These are phyloP conservation scores for Epichloe sp. DNA, from an alignment of 2,329 filamentous ascomycete genomes.

Conservation along the genomic window DNA sequence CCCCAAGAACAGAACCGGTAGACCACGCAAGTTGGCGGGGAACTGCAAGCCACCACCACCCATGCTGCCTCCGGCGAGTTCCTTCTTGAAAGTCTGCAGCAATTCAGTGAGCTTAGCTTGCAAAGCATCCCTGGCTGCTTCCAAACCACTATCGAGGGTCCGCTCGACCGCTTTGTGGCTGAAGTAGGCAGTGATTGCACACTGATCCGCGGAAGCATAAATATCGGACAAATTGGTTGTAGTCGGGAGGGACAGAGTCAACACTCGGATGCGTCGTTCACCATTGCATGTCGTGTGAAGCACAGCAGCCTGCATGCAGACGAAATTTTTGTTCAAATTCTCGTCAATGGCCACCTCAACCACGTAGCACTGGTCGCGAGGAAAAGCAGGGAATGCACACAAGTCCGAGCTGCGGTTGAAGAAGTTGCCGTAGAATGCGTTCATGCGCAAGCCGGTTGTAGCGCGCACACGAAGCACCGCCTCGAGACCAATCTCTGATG, in stretches of 20 bases:
- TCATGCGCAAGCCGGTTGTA: conserved; percentile 90
- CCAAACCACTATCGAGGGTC: conserved; percentile 70
- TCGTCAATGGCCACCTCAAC: conserved; percentile 98
- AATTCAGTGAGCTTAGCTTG: conserved; percentile 88
- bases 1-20: conserved; percentile 84
- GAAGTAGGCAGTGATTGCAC: conserved; percentile 86
- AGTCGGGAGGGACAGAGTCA: conserved; percentile 86
- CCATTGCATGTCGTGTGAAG: conserved; percentile 97
- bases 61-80: conserved; percentile 90
- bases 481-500: conserved; percentile 88
- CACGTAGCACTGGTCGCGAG: conserved; percentile 91
- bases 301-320: conserved; percentile 88
- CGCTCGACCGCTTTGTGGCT: conserved; percentile 96
- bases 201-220: conserved; percentile 90
- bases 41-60: conserved; percentile 89
- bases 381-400: conserved; percentile 95
- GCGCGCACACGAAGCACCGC: conserved; percentile 91
- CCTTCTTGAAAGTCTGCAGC: conserved; percentile 90
- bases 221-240: conserved; percentile 82
- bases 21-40: conserved; percentile 76
- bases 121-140: conserved; percentile 79
- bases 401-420: conserved; percentile 97
- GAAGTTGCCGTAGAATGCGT: conserved; percentile 97
- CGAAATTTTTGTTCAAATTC: conserved; percentile 77
- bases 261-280: conserved; percentile 83